These are phyloP conservation scores for Lepiota subincarnata DNA, from an alignment of 768 basidiomycete genomes.

Conservation along the genomic window DNA sequence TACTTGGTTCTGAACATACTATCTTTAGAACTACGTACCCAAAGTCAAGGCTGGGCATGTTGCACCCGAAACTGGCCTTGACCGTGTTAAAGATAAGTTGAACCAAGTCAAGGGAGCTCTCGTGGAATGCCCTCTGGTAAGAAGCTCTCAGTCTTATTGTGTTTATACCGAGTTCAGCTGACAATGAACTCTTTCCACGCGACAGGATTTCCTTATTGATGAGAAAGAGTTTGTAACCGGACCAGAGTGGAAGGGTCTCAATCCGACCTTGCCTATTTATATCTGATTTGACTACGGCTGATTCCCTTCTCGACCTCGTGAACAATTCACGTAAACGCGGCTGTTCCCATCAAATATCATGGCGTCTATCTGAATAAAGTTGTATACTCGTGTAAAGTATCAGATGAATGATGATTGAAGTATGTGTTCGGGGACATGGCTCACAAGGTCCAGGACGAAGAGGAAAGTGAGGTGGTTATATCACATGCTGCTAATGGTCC, in stretches of 20 bases:
- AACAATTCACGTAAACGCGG: background rate
- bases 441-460: no score
- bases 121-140: constrained; percentile 73
- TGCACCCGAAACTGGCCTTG: constrained; percentile 58
- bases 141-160: constrained; percentile 18
- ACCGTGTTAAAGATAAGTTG: constrained; percentile 74
- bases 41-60: constrained; percentile 82
- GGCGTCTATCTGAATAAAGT: background rate
- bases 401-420: no score
- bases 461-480: background rate
- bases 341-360: background rate
- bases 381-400: background rate
- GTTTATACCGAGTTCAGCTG: background rate
- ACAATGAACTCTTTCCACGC: constrained; percentile 13
- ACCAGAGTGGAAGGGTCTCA: constrained; percentile 67
- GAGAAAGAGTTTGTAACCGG: constrained; percentile 68
- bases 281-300: constrained; percentile 37
- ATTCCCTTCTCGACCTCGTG: background rate
- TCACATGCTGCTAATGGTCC: constrained; percentile 63
- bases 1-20: background rate
- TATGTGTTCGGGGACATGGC: no score
- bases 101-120: constrained; percentile 62
- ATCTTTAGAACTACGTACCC: constrained; percentile 62
- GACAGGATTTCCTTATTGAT: constrained; percentile 81
- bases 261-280: constrained; percentile 78